Evolutionary conservation across 306 rosid genomes (phyloP).

Genomic region (Corylus avellana): DNA sequence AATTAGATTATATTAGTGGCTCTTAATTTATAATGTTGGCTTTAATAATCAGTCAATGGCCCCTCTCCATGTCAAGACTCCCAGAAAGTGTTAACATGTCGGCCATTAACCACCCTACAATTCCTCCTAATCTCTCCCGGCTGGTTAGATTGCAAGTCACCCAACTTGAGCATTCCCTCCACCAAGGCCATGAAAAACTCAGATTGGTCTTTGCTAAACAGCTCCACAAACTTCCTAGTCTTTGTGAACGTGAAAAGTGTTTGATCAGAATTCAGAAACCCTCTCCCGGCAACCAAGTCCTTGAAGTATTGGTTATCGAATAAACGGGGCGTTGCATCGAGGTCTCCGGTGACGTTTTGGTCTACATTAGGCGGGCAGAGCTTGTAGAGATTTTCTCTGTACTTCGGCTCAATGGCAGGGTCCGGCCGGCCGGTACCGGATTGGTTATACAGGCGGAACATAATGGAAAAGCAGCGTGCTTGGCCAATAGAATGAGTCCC

Average conservation of each 20-base stretch:
- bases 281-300: constrained; percentile 78
- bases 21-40: no score
- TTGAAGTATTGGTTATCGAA: constrained; percentile 90
- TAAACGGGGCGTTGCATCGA: constrained; percentile 68
- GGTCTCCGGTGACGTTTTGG: constrained; percentile 69
- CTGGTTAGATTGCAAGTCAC: constrained; percentile 62
- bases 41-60: neutral
- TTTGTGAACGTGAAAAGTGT: constrained; percentile 54
- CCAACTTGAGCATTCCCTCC: constrained; percentile 80
- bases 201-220: constrained; percentile 42
- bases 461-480: constrained; percentile 86
- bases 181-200: constrained; percentile 61
- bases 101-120: constrained; percentile 62
- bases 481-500: constrained; percentile 87
- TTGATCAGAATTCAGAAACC: constrained; percentile 84
- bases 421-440: constrained; percentile 75
- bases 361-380: constrained; percentile 65
- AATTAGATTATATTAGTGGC: no score
- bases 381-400: constrained; percentile 47
- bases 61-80: constrained; percentile 5
- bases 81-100: neutral
- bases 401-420: constrained; percentile 60
- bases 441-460: constrained; percentile 87
- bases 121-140: constrained; percentile 81
- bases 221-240: constrained; percentile 49